Evolutionary conservation across 805 yeast species (phyloP).

Genomic region (Tetrapisispora namnaoensis): DNA sequence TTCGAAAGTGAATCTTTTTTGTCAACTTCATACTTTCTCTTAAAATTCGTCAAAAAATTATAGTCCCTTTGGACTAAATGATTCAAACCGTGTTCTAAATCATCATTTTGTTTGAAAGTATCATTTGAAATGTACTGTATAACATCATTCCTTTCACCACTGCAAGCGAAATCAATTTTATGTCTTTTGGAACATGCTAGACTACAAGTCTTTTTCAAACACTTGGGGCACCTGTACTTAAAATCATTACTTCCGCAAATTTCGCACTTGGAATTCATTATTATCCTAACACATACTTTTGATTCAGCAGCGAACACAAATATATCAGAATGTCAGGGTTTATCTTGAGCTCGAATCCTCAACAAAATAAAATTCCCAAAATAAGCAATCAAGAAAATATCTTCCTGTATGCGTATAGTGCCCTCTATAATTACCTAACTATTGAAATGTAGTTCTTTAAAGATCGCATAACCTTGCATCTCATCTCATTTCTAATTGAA

Average conservation of each 20-base stretch:
- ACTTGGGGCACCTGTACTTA: conserved; percentile 78
- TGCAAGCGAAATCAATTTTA: conserved; percentile 51
- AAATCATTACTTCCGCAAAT: conserved; percentile 35
- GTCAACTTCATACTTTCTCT: conserved; percentile 50
- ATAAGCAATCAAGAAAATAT: too few species aligned
- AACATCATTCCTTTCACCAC: conserved; percentile 51
- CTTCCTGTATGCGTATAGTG: too few species aligned
- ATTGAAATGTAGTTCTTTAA: too few species aligned
- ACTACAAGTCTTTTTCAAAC: conserved; percentile 58
- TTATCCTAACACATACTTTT: neutral
- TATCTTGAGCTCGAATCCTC: too few species aligned
- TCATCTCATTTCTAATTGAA: neutral
- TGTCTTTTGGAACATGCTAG: conserved; percentile 63
- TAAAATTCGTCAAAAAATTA: conserved; percentile 54
- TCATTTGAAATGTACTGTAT: conserved; percentile 45
- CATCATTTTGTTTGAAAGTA: conserved; percentile 33
- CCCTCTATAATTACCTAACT: too few species aligned
- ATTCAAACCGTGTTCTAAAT: conserved; percentile 32
- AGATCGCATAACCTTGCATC: neutral
- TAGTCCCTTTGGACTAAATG: conserved; percentile 66
- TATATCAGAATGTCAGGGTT: neutral
- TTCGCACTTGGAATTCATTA: conserved; percentile 29
- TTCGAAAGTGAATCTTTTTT: conserved; percentile 40
- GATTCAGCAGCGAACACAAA: neutral
- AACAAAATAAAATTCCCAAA: too few species aligned